Percentiles rank a stretch among this genome's conserved stretches.
These are phyloP conservation scores for Phytophthora uliginosa DNA, from an alignment of 352 stramenopile species.

Conservation along the genomic window DNA sequence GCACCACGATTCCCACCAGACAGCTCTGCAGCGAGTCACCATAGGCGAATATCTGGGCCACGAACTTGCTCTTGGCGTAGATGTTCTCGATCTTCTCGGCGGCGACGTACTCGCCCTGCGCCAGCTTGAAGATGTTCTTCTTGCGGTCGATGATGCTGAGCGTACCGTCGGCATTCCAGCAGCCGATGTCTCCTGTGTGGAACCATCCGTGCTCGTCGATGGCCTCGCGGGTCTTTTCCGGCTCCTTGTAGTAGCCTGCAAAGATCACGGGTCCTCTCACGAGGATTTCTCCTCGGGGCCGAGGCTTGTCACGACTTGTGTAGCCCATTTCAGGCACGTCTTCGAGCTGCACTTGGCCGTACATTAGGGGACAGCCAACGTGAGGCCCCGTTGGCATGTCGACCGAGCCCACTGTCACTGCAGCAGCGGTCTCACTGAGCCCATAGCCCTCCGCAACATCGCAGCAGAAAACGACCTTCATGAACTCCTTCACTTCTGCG, in stretches of 20 bases:
- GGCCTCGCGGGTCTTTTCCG: constrained; percentile 89
- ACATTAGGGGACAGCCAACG: constrained; percentile 88
- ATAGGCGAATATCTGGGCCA: constrained; percentile 95
- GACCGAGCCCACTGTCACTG: constrained; percentile 63
- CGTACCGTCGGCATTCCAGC: constrained; percentile 92
- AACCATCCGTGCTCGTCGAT: constrained; percentile 95
- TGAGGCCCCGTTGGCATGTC: constrained; percentile 79
- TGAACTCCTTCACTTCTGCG: constrained; percentile 93
- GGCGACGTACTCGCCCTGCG: constrained; percentile 95
- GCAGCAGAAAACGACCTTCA: constrained; percentile 92
- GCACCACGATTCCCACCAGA: constrained; percentile 94
- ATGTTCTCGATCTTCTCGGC: constrained; percentile 97
- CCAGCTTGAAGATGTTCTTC: constrained; percentile 95
- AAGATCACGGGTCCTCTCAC: constrained; percentile 84
- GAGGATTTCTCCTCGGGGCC: constrained; percentile 60
- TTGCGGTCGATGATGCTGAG: constrained; percentile 90
- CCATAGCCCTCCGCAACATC: constrained; percentile 95
- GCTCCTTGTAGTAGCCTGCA: constrained; percentile 95
- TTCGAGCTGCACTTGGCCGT: constrained; percentile 91
- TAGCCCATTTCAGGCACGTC: constrained; percentile 98
- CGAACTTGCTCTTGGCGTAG: constrained; percentile 90
- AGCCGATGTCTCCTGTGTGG: constrained; percentile 96
- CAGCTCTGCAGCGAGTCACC: constrained; percentile 94
- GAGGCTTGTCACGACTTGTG: constrained; percentile 67
- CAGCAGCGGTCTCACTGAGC: constrained; percentile 93